Percentiles rank a stretch among this genome's conserved stretches.
Evolutionary conservation across 148 eudicot species (phyloP).

Genomic region (Amaranthus palmeri): DNA sequence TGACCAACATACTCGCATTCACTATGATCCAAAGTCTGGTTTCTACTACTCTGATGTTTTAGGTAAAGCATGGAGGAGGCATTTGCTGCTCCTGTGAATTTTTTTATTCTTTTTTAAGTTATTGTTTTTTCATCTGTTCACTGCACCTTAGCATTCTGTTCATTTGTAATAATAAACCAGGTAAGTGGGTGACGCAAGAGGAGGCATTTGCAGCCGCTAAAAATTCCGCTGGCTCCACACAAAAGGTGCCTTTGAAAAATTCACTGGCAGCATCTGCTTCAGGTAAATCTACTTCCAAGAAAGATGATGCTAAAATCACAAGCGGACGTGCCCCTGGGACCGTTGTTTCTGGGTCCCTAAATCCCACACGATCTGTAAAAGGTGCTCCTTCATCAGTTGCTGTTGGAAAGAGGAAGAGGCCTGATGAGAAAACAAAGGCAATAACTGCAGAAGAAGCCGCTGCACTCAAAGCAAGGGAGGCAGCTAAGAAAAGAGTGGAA

Average conservation of each 20-base stretch:
- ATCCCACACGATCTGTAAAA: slow-evolving; percentile 35
- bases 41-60: slow-evolving; percentile 84
- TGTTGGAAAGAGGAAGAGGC: slow-evolving; percentile 61
- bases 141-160: neutral
- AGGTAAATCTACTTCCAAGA: slow-evolving; percentile 23
- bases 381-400: slow-evolving; percentile 44
- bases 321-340: slow-evolving; percentile 32
- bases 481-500: slow-evolving; percentile 88
- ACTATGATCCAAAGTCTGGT: slow-evolving; percentile 88
- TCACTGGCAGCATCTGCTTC: slow-evolving; percentile 16
- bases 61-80: slow-evolving; percentile 39
- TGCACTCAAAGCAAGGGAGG: slow-evolving; percentile 92
- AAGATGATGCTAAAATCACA: slow-evolving; percentile 22
- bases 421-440: slow-evolving; percentile 30
- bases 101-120: neutral
- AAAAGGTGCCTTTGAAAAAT: slow-evolving; percentile 30
- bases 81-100: neutral
- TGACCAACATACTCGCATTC: slow-evolving; percentile 55
- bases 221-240: slow-evolving; percentile 23
- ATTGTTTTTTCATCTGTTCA: neutral
- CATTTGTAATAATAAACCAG: slow-evolving; percentile 33
- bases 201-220: slow-evolving; percentile 57
- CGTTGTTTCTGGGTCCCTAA: slow-evolving; percentile 27
- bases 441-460: slow-evolving; percentile 55
- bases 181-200: slow-evolving; percentile 89